Evolutionary conservation across 2,329 filamentous ascomycete species (phyloP).

Genomic region (Aspergillus quadrilineatus): DNA sequence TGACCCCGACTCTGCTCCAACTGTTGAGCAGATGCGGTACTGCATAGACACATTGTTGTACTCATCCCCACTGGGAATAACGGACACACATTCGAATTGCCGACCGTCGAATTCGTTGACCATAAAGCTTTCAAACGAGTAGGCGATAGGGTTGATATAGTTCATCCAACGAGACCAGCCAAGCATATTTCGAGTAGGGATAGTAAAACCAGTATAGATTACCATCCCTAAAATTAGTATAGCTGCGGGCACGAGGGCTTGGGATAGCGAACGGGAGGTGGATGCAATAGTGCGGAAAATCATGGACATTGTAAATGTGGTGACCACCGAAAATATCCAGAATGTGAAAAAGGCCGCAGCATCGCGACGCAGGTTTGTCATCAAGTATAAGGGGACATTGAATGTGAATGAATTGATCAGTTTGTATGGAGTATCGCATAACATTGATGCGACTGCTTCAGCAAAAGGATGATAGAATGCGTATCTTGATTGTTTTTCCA

Average conservation of each 20-base stretch:
- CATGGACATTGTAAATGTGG: constrained; percentile 78
- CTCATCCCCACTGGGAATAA: constrained; percentile 40
- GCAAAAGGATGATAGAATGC: constrained; percentile 21
- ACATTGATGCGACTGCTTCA: constrained; percentile 2
- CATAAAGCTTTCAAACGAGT: constrained; percentile 76
- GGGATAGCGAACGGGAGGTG: constrained; percentile 27
- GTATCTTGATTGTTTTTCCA: constrained; percentile 19
- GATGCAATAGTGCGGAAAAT: constrained; percentile 79
- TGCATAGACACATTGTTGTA: constrained; percentile 37
- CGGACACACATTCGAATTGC: constrained; percentile 51
- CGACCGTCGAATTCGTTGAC: constrained; percentile 73
- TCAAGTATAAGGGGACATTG: constrained; percentile 81
- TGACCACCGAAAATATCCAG: constrained; percentile 70
- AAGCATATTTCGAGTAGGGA: constrained; percentile 59
- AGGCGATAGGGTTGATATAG: constrained; percentile 73
- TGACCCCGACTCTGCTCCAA: constrained; percentile 57
- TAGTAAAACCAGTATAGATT: constrained; percentile 49
- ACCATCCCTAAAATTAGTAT: constrained; percentile 40
- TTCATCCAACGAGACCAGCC: constrained; percentile 78
- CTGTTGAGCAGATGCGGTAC: constrained; percentile 54
- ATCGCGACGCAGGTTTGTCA: constrained; percentile 75
- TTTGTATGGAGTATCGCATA: constrained; percentile 65
- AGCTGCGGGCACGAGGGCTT: constrained; percentile 54
- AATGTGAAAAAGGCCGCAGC: constrained; percentile 82
- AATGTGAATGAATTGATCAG: constrained; percentile 70